Conservation (phyloP, 1,284 basidiomycete genomes). For the Ceratobasidium sp. region DNA sequence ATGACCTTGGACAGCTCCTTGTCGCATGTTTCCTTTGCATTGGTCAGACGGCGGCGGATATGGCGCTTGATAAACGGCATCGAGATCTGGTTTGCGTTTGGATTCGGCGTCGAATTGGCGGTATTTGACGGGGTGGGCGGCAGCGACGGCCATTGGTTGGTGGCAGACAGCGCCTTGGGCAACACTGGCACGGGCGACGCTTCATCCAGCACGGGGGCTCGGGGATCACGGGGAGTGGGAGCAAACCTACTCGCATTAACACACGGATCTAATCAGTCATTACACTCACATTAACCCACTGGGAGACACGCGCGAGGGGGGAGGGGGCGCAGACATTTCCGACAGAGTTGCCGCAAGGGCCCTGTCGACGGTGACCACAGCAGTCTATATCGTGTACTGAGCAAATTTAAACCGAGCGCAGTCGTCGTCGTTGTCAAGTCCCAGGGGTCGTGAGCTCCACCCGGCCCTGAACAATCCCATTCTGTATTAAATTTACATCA, state of each 20-base stretch:
- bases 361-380: conserved; percentile 2
- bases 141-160: conserved; percentile 37
- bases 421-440: conserved; percentile 25
- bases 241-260: conserved; percentile 32
- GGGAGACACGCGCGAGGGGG: conserved; percentile 30
- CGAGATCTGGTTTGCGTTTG: conserved; percentile 61
- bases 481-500: conserved; percentile 9
- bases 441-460: conserved; percentile 11
- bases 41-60: conserved; percentile 89
- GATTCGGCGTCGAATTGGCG: conserved; percentile 26
- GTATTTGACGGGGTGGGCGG: conserved; percentile 32
- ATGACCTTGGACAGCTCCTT: conserved; percentile 92
- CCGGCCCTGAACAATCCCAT: conserved; percentile 34
- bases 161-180: conserved; percentile 31
- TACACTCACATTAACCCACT: conserved; percentile 18
- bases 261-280: too few species aligned
- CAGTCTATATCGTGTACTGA: conserved; percentile 10
- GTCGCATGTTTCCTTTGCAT: conserved; percentile 95
- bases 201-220: conserved; percentile 10
- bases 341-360: conserved; percentile 30
- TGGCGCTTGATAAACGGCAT: conserved; percentile 93
- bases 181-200: conserved; percentile 28
- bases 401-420: conserved; percentile 11
- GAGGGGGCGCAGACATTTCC: conserved; percentile 23
- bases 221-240: conserved; percentile 26